Base-by-base conservation (phyloP, 495 filamentous ascomycete genomes). In the Talaromyces nanjingensis region DNA sequence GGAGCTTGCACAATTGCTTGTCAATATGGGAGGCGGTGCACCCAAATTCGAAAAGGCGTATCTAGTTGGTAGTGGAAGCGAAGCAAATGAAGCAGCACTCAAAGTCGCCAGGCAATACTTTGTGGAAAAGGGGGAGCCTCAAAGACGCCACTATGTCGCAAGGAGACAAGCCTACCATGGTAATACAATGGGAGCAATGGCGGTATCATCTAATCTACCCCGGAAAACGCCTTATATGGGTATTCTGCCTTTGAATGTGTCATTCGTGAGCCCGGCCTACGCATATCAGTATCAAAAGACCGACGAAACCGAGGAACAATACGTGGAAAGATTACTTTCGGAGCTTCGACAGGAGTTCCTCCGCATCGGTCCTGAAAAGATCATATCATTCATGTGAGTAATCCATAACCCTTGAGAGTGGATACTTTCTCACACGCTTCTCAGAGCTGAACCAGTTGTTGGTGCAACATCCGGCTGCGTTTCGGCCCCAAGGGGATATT, bases 341-440 rank as follows among this genome's bases (percentile, higher is more conserved):
- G 91, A 94, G 67, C 74, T 96, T 3, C 89, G 93, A 27, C 82
- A 81, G 2, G 88, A 92, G 66, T 92, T 96, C 68, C 78, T 85
- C 64, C 76, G 82, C 25, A 76, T 92, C 3, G 91, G 89, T 0
- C 84, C 89, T 0, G 77, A 87, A 3, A 91, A 76, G 1, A 89
- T 94, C 6, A 87, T 84, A 65, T 91, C 88, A 2, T 92, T 94
- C 65, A 76, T 94, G 33, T 85, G 85, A 1, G 91, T 75, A 49
- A n/a, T 69, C 67, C 16, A 70, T 64, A 47, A 70, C 79, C 6
- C 71, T 71, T 56, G 68, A 76, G 1, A 80, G 74, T 64, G 74
- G 79, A 64, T 63, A 71, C 0, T 81, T 82, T 65, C 74, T 74
- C 18, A 69, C 67, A 60, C 87, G 4, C 86, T 12, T 72, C 64